Evolutionary conservation across 1,284 basidiomycete genomes (phyloP).

Genomic region (Ustilago trichophora): DNA sequence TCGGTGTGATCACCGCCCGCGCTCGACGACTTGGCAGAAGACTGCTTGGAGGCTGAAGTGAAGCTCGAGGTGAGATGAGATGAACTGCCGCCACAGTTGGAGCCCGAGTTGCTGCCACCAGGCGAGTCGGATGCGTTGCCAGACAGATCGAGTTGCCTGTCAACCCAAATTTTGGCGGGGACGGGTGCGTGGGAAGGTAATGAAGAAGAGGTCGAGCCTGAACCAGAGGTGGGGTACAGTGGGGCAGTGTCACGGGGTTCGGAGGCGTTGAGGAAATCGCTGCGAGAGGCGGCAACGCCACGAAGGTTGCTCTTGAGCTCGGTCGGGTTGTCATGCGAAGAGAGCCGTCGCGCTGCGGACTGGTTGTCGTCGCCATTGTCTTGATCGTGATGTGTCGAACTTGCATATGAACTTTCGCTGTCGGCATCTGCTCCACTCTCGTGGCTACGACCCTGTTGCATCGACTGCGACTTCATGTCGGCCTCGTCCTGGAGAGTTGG

Average conservation of each 20-base stretch:
- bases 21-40: slow-evolving; percentile 34
- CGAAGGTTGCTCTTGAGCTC: slow-evolving; percentile 3
- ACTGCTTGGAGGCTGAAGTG: slow-evolving; percentile 35
- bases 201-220: slow-evolving; percentile 2
- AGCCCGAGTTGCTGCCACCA: slow-evolving; percentile 41
- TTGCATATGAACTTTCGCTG: slow-evolving; percentile 37
- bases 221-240: slow-evolving; percentile 10
- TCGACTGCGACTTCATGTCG: slow-evolving; percentile 8
- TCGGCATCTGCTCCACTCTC: slow-evolving; percentile 48
- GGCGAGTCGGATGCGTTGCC: slow-evolving; percentile 38
- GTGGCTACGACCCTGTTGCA: slow-evolving; percentile 28
- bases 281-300: slow-evolving; percentile 29
- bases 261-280: slow-evolving; percentile 36
- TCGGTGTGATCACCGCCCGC: slow-evolving; percentile 19
- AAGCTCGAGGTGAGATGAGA: slow-evolving; percentile 35
- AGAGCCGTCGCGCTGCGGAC: not conserved
- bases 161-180: slow-evolving; percentile 32
- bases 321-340: not conserved
- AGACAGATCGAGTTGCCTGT: slow-evolving; percentile 29
- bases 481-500: not conserved
- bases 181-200: slow-evolving; percentile 1
- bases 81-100: slow-evolving; percentile 23
- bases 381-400: slow-evolving; percentile 14
- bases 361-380: not conserved
- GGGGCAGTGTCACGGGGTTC: slow-evolving; percentile 32